Evolutionary conservation across 768 basidiomycete genomes (phyloP).

Genomic region (Guyanaporus albipodus): DNA sequence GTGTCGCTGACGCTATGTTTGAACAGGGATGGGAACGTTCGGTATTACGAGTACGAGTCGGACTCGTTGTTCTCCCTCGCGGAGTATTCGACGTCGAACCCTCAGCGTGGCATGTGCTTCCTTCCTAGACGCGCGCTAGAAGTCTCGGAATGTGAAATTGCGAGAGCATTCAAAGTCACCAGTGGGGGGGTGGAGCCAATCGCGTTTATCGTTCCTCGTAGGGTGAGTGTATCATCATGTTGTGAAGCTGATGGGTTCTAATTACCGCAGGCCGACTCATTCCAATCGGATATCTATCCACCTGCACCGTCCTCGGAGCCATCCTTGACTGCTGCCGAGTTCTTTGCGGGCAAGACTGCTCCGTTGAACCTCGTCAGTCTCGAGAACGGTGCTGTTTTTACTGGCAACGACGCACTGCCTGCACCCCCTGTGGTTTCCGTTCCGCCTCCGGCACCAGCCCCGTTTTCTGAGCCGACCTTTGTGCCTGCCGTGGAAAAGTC

Average conservation of each 20-base stretch:
- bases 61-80: conserved; percentile 73
- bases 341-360: conserved; percentile 80
- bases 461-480: conserved; percentile 32
- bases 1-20: conserved; percentile 3
- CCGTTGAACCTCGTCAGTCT: conserved; percentile 78
- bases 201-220: conserved; percentile 92
- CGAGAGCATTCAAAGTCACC: conserved; percentile 86
- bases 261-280: conserved; percentile 69
- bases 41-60: conserved; percentile 94
- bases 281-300: conserved; percentile 98
- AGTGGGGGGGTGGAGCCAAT: conserved; percentile 79
- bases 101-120: conserved; percentile 97
- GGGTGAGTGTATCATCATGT: conserved; percentile 43
- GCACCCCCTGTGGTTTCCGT: conserved; percentile 29
- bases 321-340: conserved; percentile 77
- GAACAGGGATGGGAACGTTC: conserved; percentile 87
- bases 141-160: conserved; percentile 91
- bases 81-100: conserved; percentile 87
- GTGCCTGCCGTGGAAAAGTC: conserved; percentile 33
- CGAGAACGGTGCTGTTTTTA: conserved; percentile 56
- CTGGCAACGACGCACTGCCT: conserved; percentile 22
- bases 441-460: conserved; percentile 21
- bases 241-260: neutral
- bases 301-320: conserved; percentile 82
- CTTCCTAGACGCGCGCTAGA: conserved; percentile 87